A percentile compares a stretch with the other conserved stretches of the same genome.
These are phyloP conservation scores for Candida dajiaensis DNA, from an alignment of 805 yeast genomes.

Conservation along the genomic window DNA sequence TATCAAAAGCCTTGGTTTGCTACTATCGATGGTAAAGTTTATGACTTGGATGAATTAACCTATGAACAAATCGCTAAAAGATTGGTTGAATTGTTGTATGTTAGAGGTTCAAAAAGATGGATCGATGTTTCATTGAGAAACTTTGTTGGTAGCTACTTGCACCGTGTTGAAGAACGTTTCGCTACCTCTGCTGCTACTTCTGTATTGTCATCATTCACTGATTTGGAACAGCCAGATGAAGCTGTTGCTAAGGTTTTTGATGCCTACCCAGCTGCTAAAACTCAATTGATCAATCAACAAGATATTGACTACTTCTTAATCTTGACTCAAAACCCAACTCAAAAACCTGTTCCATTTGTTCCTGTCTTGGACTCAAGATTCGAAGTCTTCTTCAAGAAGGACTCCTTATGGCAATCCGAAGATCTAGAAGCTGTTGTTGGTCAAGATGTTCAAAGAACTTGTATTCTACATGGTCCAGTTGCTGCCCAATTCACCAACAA, in stretches of 20 bases:
- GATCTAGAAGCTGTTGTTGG: slow-evolving; percentile 93
- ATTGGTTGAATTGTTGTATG: slow-evolving; percentile 82
- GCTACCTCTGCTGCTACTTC: slow-evolving; percentile 53
- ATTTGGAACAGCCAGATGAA: slow-evolving; percentile 61
- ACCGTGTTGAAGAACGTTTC: slow-evolving; percentile 97
- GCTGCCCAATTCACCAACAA: slow-evolving; percentile 87
- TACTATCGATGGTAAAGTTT: slow-evolving; percentile 59
- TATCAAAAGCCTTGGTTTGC: slow-evolving; percentile 99
- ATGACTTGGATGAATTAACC: slow-evolving; percentile 94
- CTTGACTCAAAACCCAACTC: slow-evolving; percentile 74
- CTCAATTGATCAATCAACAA: slow-evolving; percentile 88
- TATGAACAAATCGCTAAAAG: slow-evolving; percentile 86
- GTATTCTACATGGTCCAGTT: slow-evolving; percentile 98
- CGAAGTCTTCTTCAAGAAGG: slow-evolving; percentile 96
- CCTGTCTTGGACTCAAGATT: slow-evolving; percentile 93
- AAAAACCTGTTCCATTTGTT: slow-evolving; percentile 97
- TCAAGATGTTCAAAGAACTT: slow-evolving; percentile 97
- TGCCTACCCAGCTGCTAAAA: slow-evolving; percentile 67
- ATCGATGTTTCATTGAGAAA: slow-evolving; percentile 81
- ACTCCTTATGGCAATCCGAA: slow-evolving; percentile 98
- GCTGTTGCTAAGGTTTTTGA: slow-evolving; percentile 55
- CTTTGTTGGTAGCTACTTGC: slow-evolving; percentile 78
- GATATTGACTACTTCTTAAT: slow-evolving; percentile 90
- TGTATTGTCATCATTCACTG: slow-evolving; percentile 65
- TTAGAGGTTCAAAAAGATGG: slow-evolving; percentile 76